Evolutionary conservation across 768 basidiomycete genomes (phyloP), one percentile per base, ranked within the genome.

Genomic region (Suillus variegatus): DNA sequence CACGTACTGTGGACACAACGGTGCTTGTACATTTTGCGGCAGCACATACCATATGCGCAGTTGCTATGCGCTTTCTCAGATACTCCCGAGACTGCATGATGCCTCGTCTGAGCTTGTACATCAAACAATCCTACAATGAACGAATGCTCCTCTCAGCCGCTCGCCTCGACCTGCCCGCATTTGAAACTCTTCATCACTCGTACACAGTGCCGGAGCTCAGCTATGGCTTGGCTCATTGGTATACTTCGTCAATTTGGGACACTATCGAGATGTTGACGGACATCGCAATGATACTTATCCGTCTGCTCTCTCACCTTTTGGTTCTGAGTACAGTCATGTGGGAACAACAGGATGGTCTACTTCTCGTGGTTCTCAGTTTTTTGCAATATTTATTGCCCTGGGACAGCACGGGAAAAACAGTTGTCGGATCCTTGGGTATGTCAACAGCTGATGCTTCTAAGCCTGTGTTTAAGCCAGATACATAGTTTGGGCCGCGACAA

Each of bases 81-180:
- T 77, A 84, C 66, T 71, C 71, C 52, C 80, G 77, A 65, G 69
- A 66, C 57, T 79, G 70, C 56, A 70, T 88, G 51, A 70, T 81
- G 22, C 67, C 74, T n/a, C 88, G 86, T 1, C 82, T 92, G 63
- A 86, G 87, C 67, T 73, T 73, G 40, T 81, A 84, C 38, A 87
- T 91, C 72, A 87, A 86, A 68, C 82, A 79, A 64, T 83, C 84
- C 72, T 92, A 89, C 72, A 81, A 87, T 3, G 74, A 82, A 10
- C 88, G 88, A 68, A 84, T 85, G 61, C 91, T 92, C 73, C 78
- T 80, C 36, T 87, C 89, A 13, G 83, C 89, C 73, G 86, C 85
- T 18, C 84, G 91, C 7, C 82, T 94, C 36, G 92, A 94, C 73
- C 80, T 92, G 2, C 90, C 91, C 1, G 92, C 92, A 0, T 92